phyloP scores from a whole-genome alignment of 2,329 filamentous ascomycete species.

The Aspergillus sp. region DNA sequence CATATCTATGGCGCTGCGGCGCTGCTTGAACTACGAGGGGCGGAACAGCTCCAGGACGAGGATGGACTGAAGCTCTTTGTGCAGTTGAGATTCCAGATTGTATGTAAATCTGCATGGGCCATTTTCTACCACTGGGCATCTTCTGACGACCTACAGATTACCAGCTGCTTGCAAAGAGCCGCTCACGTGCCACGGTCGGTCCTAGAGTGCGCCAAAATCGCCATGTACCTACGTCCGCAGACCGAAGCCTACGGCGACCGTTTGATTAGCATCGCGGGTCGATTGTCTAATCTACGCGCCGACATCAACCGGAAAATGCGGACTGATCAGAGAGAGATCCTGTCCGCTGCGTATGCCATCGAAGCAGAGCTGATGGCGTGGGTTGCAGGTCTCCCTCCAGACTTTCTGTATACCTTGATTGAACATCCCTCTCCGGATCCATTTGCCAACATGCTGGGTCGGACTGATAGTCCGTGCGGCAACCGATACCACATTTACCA shows the following conservation, averaged over 20 bases:
- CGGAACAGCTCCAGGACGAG: constrained; percentile 36
- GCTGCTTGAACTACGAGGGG: constrained; percentile 49
- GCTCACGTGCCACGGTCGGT: constrained; percentile 29
- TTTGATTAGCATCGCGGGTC: constrained; percentile 26
- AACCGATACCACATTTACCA: constrained; percentile 56
- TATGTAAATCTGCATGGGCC: constrained; percentile 28
- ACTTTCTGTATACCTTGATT: constrained; percentile 26
- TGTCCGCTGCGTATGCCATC: constrained; percentile 30
- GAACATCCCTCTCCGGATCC: constrained; percentile 23
- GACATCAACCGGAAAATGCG: constrained; percentile 27
- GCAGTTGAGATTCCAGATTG: constrained; percentile 57
- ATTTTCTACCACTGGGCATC: neutral
- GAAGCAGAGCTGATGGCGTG: constrained; percentile 35
- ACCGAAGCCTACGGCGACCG: constrained; percentile 27
- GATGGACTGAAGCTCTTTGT: constrained; percentile 53
- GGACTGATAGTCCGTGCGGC: constrained; percentile 39
- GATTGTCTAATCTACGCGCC: constrained; percentile 32
- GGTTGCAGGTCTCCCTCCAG: constrained; percentile 25
- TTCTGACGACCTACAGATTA: constrained; percentile 25
- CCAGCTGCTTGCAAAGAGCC: constrained; percentile 34
- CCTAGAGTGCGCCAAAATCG: constrained; percentile 28
- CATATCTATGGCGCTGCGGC: constrained; percentile 61
- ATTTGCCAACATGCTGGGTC: constrained; percentile 34
- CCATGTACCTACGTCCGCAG: constrained; percentile 27
- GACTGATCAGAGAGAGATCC: constrained; percentile 25